Evolutionary conservation across 305 asterid species (phyloP), one percentile per base, ranked within the genome.

Genomic region (Fraxinus latifolia): DNA sequence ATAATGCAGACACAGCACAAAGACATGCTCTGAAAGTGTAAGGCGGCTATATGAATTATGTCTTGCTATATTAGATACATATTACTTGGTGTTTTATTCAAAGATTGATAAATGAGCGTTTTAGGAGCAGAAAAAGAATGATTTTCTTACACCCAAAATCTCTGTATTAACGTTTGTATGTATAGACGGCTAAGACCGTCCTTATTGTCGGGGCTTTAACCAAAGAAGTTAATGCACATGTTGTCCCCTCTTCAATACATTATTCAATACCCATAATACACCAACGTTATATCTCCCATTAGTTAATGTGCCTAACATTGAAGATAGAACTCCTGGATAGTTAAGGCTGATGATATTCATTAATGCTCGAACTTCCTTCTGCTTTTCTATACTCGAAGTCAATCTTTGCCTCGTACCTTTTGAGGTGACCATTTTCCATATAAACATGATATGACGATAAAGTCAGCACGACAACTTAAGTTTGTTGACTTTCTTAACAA

Each of bases 141-240:
- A 70, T 44, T 73, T 33, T 25, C 27, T n/a, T 53, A 53, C 25
- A 53, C 25, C 8, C 65, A n/a, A n/a, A 53, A 53, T 44, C 79
- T 23, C 55, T 58, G 33, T 37, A 78, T 70, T 25, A 37, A 78
- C 67, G 32, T 78, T 39, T 82, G 68, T 12, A 27, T 67, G 73
- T 60, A 39, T 74, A 78, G 87, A 84, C 89, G 89, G 87, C 88
- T 85, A 87, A 79, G 74, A 71, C 32, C 60, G 93, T 89, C 88
- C 90, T 84, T 77, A 47, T 67, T 88, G 95, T 88, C 90, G 86
- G 86, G 85, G 19, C 27, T 50, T 78, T 80, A 39, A 62, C 74
- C 68, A 15, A 21, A 21, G 21, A 29, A 23, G 36, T 53, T 74
- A 47, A 79, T 58, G 87, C 62, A 37, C 53, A 81, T 74, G 77